phyloP scores from a whole-genome alignment of 2,329 filamentous ascomycete species.

The Pleomassaria siparia region DNA sequence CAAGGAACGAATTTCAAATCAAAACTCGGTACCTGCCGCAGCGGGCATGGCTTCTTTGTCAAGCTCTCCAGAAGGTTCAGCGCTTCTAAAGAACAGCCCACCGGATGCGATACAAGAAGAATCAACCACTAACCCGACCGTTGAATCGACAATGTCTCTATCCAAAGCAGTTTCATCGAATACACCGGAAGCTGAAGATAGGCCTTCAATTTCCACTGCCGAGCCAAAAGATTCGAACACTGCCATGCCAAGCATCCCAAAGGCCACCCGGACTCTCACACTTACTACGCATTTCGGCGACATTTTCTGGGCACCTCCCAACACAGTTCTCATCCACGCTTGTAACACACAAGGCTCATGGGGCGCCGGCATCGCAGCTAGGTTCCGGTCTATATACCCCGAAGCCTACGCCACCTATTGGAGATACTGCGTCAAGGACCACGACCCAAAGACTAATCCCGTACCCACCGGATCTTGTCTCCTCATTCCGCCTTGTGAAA shows the following conservation, averaged over 20 bases:
- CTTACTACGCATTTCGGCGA: constrained; percentile 44
- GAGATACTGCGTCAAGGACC: constrained; percentile 47
- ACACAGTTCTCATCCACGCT: constrained; percentile 58
- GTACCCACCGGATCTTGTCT: constrained; percentile 51
- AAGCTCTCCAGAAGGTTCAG: background rate
- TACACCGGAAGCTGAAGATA: background rate
- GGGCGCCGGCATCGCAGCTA: constrained; percentile 60
- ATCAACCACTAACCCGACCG: too few species aligned
- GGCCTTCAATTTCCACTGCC: background rate
- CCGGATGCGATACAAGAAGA: background rate
- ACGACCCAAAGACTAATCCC: constrained; percentile 22
- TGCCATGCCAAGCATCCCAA: background rate
- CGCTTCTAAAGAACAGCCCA: background rate
- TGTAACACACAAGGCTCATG: constrained; percentile 61
- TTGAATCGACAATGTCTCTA: too few species aligned
- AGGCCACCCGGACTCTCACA: constrained; percentile 4
- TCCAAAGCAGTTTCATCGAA: background rate
- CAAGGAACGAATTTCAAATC: background rate
- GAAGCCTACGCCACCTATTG: constrained; percentile 52
- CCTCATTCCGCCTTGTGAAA: constrained; percentile 54
- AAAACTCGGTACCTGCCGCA: background rate
- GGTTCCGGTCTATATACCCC: constrained; percentile 55
- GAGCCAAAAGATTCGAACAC: background rate
- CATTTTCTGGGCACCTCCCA: constrained; percentile 56
- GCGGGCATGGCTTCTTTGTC: background rate